These are phyloP conservation scores for Diaporthe citriasiana DNA, from an alignment of 2,329 filamentous ascomycete genomes.

Conservation along the genomic window DNA sequence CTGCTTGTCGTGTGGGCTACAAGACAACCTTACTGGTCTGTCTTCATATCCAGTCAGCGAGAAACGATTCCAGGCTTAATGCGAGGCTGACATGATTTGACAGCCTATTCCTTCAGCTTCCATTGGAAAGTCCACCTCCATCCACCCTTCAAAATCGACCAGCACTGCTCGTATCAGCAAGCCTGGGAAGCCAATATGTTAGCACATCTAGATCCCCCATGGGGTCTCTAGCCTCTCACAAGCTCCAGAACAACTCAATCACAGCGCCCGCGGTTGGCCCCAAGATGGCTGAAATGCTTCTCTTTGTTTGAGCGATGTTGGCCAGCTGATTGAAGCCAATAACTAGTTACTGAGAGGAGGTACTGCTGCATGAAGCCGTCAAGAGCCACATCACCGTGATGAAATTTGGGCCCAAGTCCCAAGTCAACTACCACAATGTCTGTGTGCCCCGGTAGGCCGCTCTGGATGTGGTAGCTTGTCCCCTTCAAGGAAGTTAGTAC, in stretches of 20 bases:
- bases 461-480: neutral
- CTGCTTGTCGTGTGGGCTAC: neutral
- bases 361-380: neutral
- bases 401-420: too few relatives aligned
- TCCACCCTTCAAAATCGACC: neutral
- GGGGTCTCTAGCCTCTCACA: neutral
- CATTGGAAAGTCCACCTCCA: neutral
- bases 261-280: neutral
- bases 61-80: neutral
- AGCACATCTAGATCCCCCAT: neutral
- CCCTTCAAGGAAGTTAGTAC: neutral
- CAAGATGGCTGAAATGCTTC: neutral
- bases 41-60: neutral
- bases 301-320: neutral
- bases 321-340: neutral
- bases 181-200: too few relatives aligned
- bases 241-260: neutral
- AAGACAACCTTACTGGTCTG: neutral
- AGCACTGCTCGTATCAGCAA: neutral
- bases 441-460: neutral
- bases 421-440: neutral
- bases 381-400: neutral
- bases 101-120: neutral
- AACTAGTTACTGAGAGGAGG: neutral
- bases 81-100: neutral